phyloP scores from a whole-genome alignment of 2,329 filamentous ascomycete species.

The Alternaria tenuissima region DNA sequence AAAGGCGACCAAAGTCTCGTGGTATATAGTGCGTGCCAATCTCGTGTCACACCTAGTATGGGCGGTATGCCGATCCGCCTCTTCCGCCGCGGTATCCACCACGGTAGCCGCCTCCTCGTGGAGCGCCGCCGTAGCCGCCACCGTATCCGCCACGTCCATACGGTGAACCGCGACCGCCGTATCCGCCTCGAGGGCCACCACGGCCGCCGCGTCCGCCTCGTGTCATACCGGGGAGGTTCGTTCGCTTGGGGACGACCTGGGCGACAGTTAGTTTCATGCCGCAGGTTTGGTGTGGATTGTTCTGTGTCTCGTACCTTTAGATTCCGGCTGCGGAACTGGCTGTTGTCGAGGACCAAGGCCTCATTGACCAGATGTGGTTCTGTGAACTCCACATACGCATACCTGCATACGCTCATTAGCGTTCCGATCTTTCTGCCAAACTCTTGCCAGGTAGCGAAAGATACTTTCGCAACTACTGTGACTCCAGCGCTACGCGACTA shows the following conservation, averaged over 20 bases:
- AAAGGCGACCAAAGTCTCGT: slow-evolving; percentile 8
- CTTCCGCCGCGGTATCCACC: slow-evolving; percentile 47
- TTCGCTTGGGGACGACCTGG: slow-evolving; percentile 88
- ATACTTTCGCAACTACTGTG: slow-evolving; percentile 14
- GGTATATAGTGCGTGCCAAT: background rate
- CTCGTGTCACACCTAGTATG: slow-evolving; percentile 19
- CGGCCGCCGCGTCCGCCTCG: slow-evolving; percentile 75
- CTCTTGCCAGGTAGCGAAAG: slow-evolving; percentile 66
- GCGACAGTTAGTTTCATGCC: slow-evolving; percentile 26
- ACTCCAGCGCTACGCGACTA: slow-evolving; percentile 1
- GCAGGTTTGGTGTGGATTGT: background rate
- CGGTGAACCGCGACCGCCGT: slow-evolving; percentile 62
- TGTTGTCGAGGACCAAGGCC: slow-evolving; percentile 95
- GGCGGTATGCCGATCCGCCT: slow-evolving; percentile 36
- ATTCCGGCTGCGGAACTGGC: slow-evolving; percentile 91
- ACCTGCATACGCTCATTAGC: slow-evolving; percentile 69
- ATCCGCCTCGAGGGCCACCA: slow-evolving; percentile 54
- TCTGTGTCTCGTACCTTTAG: slow-evolving; percentile 74
- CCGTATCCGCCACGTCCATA: slow-evolving; percentile 45
- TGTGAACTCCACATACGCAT: slow-evolving; percentile 98
- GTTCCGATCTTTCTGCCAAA: slow-evolving; percentile 62
- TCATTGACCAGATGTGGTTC: slow-evolving; percentile 93
- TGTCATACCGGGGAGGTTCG: slow-evolving; percentile 93
- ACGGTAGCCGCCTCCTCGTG: slow-evolving; percentile 54
- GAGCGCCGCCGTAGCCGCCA: slow-evolving; percentile 46